A percentile compares a stretch with the other conserved stretches of the same genome.
phyloP scores from a whole-genome alignment of 352 stramenopile species.

The Phytophthora sp. region DNA sequence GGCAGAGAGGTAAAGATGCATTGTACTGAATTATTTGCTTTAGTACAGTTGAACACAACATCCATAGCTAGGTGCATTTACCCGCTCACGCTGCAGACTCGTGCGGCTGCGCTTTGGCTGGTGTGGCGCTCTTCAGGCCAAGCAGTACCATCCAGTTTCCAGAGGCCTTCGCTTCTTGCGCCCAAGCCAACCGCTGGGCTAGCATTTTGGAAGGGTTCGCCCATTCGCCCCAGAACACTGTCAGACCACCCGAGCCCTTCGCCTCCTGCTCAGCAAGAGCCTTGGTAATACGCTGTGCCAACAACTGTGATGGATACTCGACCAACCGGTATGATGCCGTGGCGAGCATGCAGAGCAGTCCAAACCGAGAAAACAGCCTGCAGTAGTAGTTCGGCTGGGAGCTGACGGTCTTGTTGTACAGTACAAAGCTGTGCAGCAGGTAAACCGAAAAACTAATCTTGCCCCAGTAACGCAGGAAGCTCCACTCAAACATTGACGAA shows the following conservation, averaged over 20 bases:
- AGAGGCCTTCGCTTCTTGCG: conserved; percentile 23
- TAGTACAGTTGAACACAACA: conserved; percentile 27
- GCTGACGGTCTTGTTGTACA: conserved; percentile 31
- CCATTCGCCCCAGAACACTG: conserved; percentile 31
- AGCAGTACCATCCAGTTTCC: conserved; percentile 25
- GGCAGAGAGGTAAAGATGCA: conserved; percentile 5
- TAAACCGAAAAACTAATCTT: conserved; percentile 63
- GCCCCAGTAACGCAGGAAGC: conserved; percentile 42
- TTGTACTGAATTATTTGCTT: conserved; percentile 22
- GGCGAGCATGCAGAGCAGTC: conserved; percentile 32
- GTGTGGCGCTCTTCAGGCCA: conserved; percentile 6
- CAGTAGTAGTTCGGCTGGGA: conserved; percentile 41
- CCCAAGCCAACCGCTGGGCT: conserved; percentile 13
- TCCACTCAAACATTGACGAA: conserved; percentile 48
- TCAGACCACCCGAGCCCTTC: conserved; percentile 21
- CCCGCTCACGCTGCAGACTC: conserved; percentile 10
- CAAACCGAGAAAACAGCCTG: conserved; percentile 39
- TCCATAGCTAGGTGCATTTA: conserved; percentile 9
- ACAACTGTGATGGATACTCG: conserved; percentile 59
- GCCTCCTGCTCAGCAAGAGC: conserved; percentile 31
- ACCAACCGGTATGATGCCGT: conserved; percentile 44
- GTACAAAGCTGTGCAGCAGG: conserved; percentile 49
- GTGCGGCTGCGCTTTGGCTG: conserved; percentile 20
- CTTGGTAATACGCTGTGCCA: conserved; percentile 48
- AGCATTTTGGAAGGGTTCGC: conserved; percentile 29